These are phyloP conservation scores for Dictyophora rubrovolvata DNA, from an alignment of 768 basidiomycete genomes.

Conservation along the genomic window DNA sequence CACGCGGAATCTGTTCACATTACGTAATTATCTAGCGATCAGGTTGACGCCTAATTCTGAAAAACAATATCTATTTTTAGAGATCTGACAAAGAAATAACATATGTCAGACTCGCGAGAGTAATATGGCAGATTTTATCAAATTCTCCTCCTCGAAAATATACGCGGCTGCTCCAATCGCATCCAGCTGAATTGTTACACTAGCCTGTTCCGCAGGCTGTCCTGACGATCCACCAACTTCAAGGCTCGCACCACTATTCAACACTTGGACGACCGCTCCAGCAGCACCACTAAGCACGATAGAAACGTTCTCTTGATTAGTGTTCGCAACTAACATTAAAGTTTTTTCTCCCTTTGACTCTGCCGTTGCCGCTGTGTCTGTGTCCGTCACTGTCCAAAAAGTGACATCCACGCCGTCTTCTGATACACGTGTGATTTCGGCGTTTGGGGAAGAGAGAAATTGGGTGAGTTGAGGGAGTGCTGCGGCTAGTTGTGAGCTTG, in stretches of 20 bases:
- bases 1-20: too few species aligned
- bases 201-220: neutral
- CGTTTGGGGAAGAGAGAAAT: conserved; percentile 2
- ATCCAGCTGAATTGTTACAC: neutral
- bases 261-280: conserved; percentile 1
- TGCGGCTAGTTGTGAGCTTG: conserved; percentile 3
- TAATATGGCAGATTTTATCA: neutral
- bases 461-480: neutral
- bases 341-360: neutral
- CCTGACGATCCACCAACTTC: neutral
- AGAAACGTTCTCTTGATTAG: neutral
- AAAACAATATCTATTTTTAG: too few species aligned
- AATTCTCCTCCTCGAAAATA: neutral
- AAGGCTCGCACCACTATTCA: conserved; percentile 3
- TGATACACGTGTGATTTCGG: neutral
- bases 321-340: conserved; percentile 1
- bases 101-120: too few species aligned
- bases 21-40: too few species aligned
- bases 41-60: too few species aligned
- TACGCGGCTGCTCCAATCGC: conserved; percentile 1
- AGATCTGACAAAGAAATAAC: too few species aligned
- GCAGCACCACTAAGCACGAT: neutral
- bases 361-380: neutral
- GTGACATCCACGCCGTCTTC: conserved; percentile 1
- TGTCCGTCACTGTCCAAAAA: neutral